Base-by-base conservation (phyloP, 2,329 filamentous ascomycete species). In the Talaromyces sp. region DNA sequence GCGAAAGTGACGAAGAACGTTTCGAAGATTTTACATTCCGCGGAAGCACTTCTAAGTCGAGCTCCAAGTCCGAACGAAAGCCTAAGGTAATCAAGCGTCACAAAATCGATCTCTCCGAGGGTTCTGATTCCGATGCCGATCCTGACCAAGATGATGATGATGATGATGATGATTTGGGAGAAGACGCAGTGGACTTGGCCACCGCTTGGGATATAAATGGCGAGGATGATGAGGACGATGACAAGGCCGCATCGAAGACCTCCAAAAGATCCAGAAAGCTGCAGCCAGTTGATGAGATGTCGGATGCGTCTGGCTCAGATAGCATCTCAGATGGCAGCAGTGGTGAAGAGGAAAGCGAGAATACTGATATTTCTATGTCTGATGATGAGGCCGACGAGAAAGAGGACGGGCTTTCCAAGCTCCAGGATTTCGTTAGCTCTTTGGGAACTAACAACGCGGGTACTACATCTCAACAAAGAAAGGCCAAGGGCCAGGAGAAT, bases 1-100 rank as follows among this genome's bases (percentile, higher is more conserved):
- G 92, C 3, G 88, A 91, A 67, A 95, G 91, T 69, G 93, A 96
- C 70, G 88, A 95, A 70, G 93, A 96, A 72, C 84, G 83, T 66
- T 96, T 96, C 67, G 86, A 92, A 66, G 90, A 87, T 11, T 96
- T 88, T 69, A 85, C 84, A 3, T 90, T 90, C 70, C 81, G 86
- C 37, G 87, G 86, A 35, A 85, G 83, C 67, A 82, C 82, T n/a
- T 73, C 73, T 35, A 74, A 75, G 35, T 69, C 72, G 50, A 78
- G 76, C 65, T 69, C 70, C 63, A 79, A 76, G 66, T 69, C 70
- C 64, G 78, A 74, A 58, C 68, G 71, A 63, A 73, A 71, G 59
- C 63, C 62, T 23, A 37, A 60, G 28, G 65, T 70, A 58, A 50
- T 58, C 23, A 74, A 72, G 60, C 66, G 66, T 67, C 63, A 66